Base-by-base conservation (phyloP, 2,329 filamentous ascomycete species). In the Penicillium aurantiogriseum region DNA sequence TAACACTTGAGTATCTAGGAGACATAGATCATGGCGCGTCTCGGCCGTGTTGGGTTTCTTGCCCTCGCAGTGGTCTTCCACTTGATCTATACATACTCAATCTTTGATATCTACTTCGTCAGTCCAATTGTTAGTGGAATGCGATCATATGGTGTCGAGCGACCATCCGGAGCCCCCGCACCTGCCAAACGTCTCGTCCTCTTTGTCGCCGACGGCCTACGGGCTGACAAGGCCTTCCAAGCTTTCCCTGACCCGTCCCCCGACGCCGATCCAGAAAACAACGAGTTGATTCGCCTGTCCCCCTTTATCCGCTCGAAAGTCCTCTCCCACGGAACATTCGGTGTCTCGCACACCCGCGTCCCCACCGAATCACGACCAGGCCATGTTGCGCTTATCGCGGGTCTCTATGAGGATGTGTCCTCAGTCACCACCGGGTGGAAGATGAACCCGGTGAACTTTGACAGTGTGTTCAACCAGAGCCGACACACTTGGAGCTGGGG, bases 401-500 rank as follows among this genome's bases (percentile, higher is more conserved):
- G 94, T 5, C 79, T 99, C 38, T 99, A 99, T 72, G 94, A 99
- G 76, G 94, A 99, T 80, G 94, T 99, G 1, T 97, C 94, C 35
- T 90, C 94, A 2, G 94, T 99, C 21, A 96, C 90, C 31, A 99
- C 95, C 1, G 94, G 94, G 17, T 99, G 94, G 94, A 97, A 99
- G 77, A 79, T 97, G 66, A 99, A 99, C 72, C 94, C 94, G 0
- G 94, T 99, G 70, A 90, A 97, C 71, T 99, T 99, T 70, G 94
- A 99, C 78, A 97, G 93, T 69, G 92, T 99, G 11, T 99, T 99
- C 83, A 99, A 99, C 74, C 86, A 91, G 61, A 97, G 93, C 71
- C 83, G 88, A 45, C 95, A 99, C 77, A 99, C 95, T 8, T 99
- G 94, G 94, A 96, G 92, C 74, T 99, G 94, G 94, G 94, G 94